Conservation (phyloP, 2,329 filamentous ascomycete species). For the Fusarium sp. region DNA sequence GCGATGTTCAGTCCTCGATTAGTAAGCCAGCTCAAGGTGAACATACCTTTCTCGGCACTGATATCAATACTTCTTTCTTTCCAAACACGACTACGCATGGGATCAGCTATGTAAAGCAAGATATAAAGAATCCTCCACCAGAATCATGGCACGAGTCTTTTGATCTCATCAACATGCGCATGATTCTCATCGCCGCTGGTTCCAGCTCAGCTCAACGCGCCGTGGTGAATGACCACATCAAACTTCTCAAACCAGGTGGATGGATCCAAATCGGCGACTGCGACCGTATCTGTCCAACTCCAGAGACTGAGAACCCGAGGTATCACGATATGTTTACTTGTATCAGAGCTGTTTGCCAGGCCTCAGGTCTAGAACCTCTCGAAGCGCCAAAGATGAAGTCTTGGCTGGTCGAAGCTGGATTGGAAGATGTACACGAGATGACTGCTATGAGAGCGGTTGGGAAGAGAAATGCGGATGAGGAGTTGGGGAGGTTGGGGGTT, state of each 20-base stretch:
- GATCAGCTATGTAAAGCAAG: not conserved
- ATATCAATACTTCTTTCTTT: slow-evolving; percentile 12
- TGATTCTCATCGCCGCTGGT: slow-evolving; percentile 16
- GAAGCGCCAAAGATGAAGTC: slow-evolving; percentile 11
- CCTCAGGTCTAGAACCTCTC: not conserved
- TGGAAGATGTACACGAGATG: not conserved
- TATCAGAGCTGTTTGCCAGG: not conserved
- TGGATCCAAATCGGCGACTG: slow-evolving; percentile 18
- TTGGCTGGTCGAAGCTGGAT: not conserved
- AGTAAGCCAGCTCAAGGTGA: not conserved
- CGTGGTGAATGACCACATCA: not conserved
- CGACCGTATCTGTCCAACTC: slow-evolving; percentile 4
- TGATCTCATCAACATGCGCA: slow-evolving; percentile 11
- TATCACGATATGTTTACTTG: slow-evolving; percentile 11
- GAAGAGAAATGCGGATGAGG: not conserved
- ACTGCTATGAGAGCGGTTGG: slow-evolving; percentile 5
- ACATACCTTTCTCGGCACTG: slow-evolving; percentile 1
- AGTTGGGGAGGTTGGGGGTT: not conserved
- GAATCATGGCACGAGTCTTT: not conserved
- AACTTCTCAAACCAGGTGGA: slow-evolving; percentile 6
- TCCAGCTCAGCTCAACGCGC: not conserved
- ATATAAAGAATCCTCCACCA: not conserved
- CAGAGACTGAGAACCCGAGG: not conserved
- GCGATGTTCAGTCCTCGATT: not conserved
- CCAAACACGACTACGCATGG: not conserved